Evolutionary conservation across 2,329 filamentous ascomycete species (phyloP).

Genomic region (Exutisphaerella laricina): DNA sequence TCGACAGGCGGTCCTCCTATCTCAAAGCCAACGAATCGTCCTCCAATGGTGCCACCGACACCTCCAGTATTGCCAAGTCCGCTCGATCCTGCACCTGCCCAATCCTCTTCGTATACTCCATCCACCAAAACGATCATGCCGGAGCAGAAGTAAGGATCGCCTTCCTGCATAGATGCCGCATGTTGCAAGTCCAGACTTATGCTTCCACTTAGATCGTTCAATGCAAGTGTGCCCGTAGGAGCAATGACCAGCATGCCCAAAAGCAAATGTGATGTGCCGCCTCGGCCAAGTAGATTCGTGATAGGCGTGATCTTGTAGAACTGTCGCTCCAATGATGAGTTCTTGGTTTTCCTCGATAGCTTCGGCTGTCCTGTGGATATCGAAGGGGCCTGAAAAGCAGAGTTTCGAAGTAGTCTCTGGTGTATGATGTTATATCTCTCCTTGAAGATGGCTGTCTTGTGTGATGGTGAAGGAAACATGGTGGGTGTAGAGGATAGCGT

Average conservation of each 20-base stretch:
- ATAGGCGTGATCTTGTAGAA: slow-evolving; percentile 87
- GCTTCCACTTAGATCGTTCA: slow-evolving; percentile 82
- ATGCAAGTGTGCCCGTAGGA: slow-evolving; percentile 72
- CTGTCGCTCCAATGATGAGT: slow-evolving; percentile 56
- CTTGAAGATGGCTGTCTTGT: slow-evolving; percentile 80
- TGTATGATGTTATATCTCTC: slow-evolving; percentile 90
- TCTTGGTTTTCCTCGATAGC: slow-evolving; percentile 27
- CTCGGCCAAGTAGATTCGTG: slow-evolving; percentile 67
- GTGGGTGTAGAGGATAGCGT: slow-evolving; percentile 42
- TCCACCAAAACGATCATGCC: slow-evolving; percentile 96
- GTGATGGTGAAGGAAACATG: slow-evolving; percentile 64
- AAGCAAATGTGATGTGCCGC: slow-evolving; percentile 77
- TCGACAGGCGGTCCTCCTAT: slow-evolving; percentile 90
- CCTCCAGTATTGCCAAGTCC: slow-evolving; percentile 64
- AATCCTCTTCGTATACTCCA: slow-evolving; percentile 94
- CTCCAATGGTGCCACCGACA: slow-evolving; percentile 85
- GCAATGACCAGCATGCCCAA: slow-evolving; percentile 76
- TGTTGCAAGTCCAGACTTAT: slow-evolving; percentile 78
- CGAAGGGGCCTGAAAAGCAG: slow-evolving; percentile 80
- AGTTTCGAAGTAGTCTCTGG: slow-evolving; percentile 85
- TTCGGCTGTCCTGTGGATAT: slow-evolving; percentile 50
- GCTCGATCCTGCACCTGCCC: slow-evolving; percentile 58
- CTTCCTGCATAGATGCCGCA: slow-evolving; percentile 68
- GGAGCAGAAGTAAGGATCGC: slow-evolving; percentile 85
- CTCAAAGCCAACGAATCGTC: slow-evolving; percentile 83